Percentiles rank a stretch among this genome's conserved stretches.
Conservation (phyloP, 805 yeast species). For the Metschnikowia rubicola region DNA sequence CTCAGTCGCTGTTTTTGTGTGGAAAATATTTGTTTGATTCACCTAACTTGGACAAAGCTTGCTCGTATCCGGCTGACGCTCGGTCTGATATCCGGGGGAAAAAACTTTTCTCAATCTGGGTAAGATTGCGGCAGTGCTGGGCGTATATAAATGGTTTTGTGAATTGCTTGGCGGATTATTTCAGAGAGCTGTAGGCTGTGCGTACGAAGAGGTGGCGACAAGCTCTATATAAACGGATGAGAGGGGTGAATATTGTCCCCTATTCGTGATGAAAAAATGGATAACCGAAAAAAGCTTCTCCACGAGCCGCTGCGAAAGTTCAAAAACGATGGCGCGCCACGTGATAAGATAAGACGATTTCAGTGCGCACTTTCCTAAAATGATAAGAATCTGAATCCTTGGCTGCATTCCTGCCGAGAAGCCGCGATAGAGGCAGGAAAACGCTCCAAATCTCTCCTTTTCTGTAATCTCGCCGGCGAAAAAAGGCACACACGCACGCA, state of each 20-base stretch:
- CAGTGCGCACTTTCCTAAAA: conserved; percentile 1
- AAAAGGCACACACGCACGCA: too few relatives aligned
- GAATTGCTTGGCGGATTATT: too few relatives aligned
- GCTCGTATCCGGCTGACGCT: background rate
- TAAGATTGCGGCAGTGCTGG: too few relatives aligned
- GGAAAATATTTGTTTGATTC: background rate
- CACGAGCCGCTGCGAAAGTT: conserved; percentile 4
- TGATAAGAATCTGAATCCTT: conserved; percentile 2
- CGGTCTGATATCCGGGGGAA: too few relatives aligned
- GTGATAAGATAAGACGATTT: conserved; percentile 15
- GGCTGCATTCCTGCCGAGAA: background rate
- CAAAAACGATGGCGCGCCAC: conserved; percentile 9
- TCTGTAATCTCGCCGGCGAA: too few relatives aligned
- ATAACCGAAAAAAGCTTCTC: background rate
- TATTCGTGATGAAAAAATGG: conserved; percentile 1
- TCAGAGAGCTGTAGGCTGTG: too few relatives aligned
- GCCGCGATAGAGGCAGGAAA: conserved; percentile 1
- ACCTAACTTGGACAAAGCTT: background rate
- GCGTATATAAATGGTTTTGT: too few relatives aligned
- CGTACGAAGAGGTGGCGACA: too few relatives aligned
- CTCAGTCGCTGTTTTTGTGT: background rate
- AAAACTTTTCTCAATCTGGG: too few relatives aligned
- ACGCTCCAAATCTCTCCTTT: background rate
- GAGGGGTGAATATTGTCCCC: background rate
- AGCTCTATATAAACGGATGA: too few relatives aligned